Evolutionary conservation across 768 basidiomycete genomes (phyloP).

Genomic region (Hortiboletus flavorubellus): DNA sequence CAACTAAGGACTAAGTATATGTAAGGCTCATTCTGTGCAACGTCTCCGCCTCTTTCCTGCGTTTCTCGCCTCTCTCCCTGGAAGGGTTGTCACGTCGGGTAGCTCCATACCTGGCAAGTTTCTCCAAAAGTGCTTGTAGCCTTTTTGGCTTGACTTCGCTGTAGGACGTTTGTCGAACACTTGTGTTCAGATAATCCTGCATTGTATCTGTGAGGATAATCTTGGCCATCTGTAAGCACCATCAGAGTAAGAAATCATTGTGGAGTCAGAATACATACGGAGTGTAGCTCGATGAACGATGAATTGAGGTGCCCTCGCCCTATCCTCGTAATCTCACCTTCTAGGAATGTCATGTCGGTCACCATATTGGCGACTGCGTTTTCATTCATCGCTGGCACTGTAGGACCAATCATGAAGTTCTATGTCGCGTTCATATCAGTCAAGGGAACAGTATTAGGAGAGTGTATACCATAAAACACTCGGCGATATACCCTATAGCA

Average conservation of each 20-base stretch:
- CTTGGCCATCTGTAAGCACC: slow-evolving; percentile 53
- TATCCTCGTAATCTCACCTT: slow-evolving; percentile 77
- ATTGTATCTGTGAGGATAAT: slow-evolving; percentile 72
- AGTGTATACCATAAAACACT: slow-evolving; percentile 76
- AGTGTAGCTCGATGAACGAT: slow-evolving; percentile 76
- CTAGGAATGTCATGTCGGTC: slow-evolving; percentile 84
- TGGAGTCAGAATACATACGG: slow-evolving; percentile 44
- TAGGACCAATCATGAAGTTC: slow-evolving; percentile 76
- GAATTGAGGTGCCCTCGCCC: slow-evolving; percentile 66
- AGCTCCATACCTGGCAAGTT: slow-evolving; percentile 66
- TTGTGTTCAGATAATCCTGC: slow-evolving; percentile 74
- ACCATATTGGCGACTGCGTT: slow-evolving; percentile 83
- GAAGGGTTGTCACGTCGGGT: slow-evolving; percentile 55
- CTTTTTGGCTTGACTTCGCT: slow-evolving; percentile 64
- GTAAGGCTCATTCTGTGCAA: slow-evolving; percentile 53
- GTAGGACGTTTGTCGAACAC: slow-evolving; percentile 65
- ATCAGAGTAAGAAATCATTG: slow-evolving; percentile 1
- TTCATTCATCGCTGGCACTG: slow-evolving; percentile 80
- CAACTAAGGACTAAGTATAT: slow-evolving; percentile 12
- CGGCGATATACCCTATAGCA: slow-evolving; percentile 85
- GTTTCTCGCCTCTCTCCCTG: slow-evolving; percentile 65
- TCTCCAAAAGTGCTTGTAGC: slow-evolving; percentile 72
- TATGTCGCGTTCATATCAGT: slow-evolving; percentile 29
- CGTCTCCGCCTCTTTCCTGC: slow-evolving; percentile 74
- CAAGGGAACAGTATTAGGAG: neutral